These are phyloP conservation scores for Sphagnurus paluster DNA, from an alignment of 1,284 basidiomycete genomes.

Conservation along the genomic window DNA sequence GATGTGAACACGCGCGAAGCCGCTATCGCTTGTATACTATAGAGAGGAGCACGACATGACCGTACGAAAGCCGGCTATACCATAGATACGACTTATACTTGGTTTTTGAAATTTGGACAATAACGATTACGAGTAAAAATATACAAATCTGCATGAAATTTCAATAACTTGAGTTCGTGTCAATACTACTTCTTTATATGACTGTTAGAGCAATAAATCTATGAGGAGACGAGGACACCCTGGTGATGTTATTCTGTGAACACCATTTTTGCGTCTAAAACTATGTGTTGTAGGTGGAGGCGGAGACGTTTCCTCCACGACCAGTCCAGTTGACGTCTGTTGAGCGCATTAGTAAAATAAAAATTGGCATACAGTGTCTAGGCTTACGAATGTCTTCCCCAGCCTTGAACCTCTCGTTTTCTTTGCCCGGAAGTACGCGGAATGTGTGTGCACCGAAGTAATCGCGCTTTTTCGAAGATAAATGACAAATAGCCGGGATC, in stretches of 20 bases:
- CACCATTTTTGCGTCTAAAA: conserved; percentile 10
- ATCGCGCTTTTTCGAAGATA: conserved; percentile 67
- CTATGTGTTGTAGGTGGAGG: conserved; percentile 90
- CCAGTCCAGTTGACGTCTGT: conserved; percentile 91
- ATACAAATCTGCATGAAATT: no score
- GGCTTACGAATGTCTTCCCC: conserved; percentile 86
- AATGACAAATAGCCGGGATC: neutral
- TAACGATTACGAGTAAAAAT: no score
- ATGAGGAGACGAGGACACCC: conserved; percentile 4
- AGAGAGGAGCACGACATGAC: no score
- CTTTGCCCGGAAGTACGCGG: conserved; percentile 87
- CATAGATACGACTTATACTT: no score
- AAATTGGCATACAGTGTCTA: conserved; percentile 8
- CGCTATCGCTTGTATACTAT: no score
- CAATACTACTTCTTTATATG: conserved; percentile 15
- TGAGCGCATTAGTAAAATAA: conserved; percentile 6
- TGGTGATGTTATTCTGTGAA: conserved; percentile 5
- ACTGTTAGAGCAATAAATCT: conserved; percentile 12
- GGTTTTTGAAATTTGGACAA: no score
- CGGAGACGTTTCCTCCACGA: conserved; percentile 91
- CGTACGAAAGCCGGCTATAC: no score
- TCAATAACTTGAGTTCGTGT: conserved; percentile 2
- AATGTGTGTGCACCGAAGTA: conserved; percentile 96
- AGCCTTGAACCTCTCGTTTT: conserved; percentile 78
- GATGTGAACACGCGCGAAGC: no score